phyloP scores from a whole-genome alignment of 108 stramenopile species.

The Licmophora abbreviata region DNA sequence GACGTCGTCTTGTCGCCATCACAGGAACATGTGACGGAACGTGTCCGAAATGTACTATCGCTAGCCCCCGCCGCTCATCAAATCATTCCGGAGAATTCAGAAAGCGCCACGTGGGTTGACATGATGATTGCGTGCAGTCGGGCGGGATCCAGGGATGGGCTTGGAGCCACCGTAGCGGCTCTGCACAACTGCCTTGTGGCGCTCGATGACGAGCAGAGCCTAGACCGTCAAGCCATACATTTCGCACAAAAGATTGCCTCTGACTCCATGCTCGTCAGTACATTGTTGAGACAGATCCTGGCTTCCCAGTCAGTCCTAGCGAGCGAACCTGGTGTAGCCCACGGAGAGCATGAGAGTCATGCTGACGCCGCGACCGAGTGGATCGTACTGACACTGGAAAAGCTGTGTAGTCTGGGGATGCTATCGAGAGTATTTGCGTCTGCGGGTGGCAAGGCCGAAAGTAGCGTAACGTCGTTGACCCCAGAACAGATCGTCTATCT shows the following conservation, averaged over 20 bases:
- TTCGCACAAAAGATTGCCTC: constrained; percentile 18
- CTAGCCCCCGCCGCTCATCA: neutral
- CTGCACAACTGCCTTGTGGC: constrained; percentile 48
- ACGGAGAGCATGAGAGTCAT: constrained; percentile 12
- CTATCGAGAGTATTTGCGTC: constrained; percentile 34
- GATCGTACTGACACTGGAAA: constrained; percentile 52
- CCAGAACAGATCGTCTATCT: constrained; percentile 74
- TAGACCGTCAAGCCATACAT: neutral
- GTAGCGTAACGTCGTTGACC: neutral
- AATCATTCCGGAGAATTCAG: neutral
- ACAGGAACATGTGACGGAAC: constrained; percentile 14
- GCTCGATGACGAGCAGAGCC: neutral
- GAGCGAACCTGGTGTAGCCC: constrained; percentile 8
- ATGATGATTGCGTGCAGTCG: constrained; percentile 23
- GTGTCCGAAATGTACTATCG: constrained; percentile 13
- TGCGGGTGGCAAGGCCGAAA: constrained; percentile 13
- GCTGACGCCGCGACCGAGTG: constrained; percentile 77
- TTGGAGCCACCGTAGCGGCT: constrained; percentile 61
- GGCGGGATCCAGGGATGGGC: constrained; percentile 37
- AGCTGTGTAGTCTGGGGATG: constrained; percentile 40
- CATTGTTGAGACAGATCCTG: constrained; percentile 48
- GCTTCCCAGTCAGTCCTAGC: constrained; percentile 27
- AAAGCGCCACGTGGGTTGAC: constrained; percentile 25
- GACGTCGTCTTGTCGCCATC: constrained; percentile 43
- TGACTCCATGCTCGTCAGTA: constrained; percentile 37